Base-by-base conservation (phyloP, 2,329 filamentous ascomycete genomes). In the Lasiodiplodia sp. region DNA sequence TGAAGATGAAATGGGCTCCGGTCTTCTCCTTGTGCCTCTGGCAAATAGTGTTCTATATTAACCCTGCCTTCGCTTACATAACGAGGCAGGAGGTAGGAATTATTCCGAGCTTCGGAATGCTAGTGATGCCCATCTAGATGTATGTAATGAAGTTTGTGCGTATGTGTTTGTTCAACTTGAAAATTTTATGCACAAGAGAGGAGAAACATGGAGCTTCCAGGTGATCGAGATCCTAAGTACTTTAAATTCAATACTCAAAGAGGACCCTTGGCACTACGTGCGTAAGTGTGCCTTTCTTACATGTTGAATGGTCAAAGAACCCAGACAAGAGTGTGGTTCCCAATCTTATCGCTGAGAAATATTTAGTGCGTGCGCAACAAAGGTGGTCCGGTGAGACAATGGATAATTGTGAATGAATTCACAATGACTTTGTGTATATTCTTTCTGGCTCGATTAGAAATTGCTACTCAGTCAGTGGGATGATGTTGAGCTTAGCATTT, bases 41-140 rank as follows among this genome's bases (percentile, higher is more conserved):
- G 31, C 8, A 34, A 8, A 10, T 6, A 34, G 31, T 34, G 31
- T 10, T 34, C 18, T 47, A 10, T 11, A 4, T 6, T 40, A 5
- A 7, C 55, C 34, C n/a, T 49, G 25, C 18, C 40, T 18, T 57
- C 31, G 8, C 47, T 34, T 64, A 64, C 60, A 64, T 52, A n/a
- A 64, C 47, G 18, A 25, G 6, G 60, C 60, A 64, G 6, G 47
- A 34, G 7, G 51, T 52, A 14, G 60, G 37, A 2, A 14, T 64
- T 3, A 47, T 47, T 47, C 44, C 44, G 7, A 47, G 28, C 28
- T 31, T 51, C 2, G 28, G 44, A 12, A 64, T 53, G 11, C 51
- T 64, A 31, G 11, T 12, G n/a, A 64, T 23, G 16, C 60, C 31
- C 60, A 64, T 64, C 2, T 52, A 40, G 31, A 4, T 38, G 4